Percentiles rank a stretch among this genome's conserved stretches.
Evolutionary conservation across 2,329 filamentous ascomycete genomes (phyloP).

Genomic region (Purpureocillium lavendulum): DNA sequence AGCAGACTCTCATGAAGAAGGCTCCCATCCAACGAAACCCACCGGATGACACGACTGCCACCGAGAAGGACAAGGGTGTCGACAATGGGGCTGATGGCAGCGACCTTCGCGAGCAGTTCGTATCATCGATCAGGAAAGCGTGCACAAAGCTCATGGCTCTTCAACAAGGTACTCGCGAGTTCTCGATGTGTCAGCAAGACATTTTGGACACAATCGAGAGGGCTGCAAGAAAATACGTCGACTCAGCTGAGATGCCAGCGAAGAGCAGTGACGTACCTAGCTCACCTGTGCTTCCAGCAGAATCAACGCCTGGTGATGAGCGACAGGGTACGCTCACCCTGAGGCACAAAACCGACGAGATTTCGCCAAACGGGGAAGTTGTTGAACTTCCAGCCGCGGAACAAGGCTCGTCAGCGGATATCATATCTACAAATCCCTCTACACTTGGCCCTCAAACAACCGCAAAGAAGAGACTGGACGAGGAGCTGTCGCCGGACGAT

Average conservation of each 20-base stretch:
- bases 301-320: no score
- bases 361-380: no score
- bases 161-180: slow-evolving; percentile 25
- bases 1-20: slow-evolving; percentile 30
- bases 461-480: neutral
- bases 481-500: slow-evolving; percentile 34
- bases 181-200: slow-evolving; percentile 31
- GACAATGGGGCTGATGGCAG: slow-evolving; percentile 6
- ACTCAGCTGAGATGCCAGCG: slow-evolving; percentile 11
- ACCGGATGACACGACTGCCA: slow-evolving; percentile 8
- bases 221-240: slow-evolving; percentile 43
- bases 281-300: neutral
- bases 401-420: no score
- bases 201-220: slow-evolving; percentile 40
- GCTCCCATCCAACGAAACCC: slow-evolving; percentile 17
- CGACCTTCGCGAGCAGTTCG: slow-evolving; percentile 20
- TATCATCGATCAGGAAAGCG: slow-evolving; percentile 27
- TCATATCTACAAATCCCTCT: no score
- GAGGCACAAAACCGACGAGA: no score
- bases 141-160: slow-evolving; percentile 34
- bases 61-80: slow-evolving; percentile 12
- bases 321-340: no score
- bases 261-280: neutral
- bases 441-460: neutral
- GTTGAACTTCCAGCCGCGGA: no score